phyloP scores from a whole-genome alignment of 768 basidiomycete species.

The Hydnomerulius pinastri region DNA sequence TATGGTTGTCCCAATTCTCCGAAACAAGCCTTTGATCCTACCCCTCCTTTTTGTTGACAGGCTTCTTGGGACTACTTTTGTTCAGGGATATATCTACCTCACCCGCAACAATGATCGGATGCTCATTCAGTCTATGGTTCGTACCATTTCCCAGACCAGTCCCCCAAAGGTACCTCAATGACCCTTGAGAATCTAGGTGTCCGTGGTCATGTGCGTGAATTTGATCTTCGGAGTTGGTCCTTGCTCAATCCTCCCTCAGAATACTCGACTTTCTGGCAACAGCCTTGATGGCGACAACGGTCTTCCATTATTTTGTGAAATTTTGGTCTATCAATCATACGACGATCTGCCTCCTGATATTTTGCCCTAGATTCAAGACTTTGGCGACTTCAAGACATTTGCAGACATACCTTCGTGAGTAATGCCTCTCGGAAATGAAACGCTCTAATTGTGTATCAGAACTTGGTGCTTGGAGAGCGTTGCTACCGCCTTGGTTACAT shows the following conservation, averaged over 20 bases:
- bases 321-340: background rate
- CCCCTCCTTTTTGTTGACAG: background rate
- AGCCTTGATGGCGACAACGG: background rate
- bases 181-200: slow-evolving; percentile 2
- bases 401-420: background rate
- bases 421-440: background rate
- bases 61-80: slow-evolving; percentile 7
- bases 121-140: slow-evolving; percentile 5
- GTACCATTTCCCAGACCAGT: background rate
- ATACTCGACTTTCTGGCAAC: background rate
- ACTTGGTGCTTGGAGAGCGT: slow-evolving; percentile 3
- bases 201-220: background rate
- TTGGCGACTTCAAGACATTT: slow-evolving; percentile 1
- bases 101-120: background rate
- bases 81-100: slow-evolving; percentile 9
- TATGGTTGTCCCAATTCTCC: background rate
- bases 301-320: slow-evolving; percentile 6
- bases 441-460: background rate
- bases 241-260: background rate
- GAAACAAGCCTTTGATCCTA: background rate
- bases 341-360: background rate
- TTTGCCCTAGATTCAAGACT: slow-evolving; percentile 1
- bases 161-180: background rate
- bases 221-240: background rate
- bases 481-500: background rate